Conservation (phyloP, 495 filamentous ascomycete species). For the Tuber aestivum region DNA sequence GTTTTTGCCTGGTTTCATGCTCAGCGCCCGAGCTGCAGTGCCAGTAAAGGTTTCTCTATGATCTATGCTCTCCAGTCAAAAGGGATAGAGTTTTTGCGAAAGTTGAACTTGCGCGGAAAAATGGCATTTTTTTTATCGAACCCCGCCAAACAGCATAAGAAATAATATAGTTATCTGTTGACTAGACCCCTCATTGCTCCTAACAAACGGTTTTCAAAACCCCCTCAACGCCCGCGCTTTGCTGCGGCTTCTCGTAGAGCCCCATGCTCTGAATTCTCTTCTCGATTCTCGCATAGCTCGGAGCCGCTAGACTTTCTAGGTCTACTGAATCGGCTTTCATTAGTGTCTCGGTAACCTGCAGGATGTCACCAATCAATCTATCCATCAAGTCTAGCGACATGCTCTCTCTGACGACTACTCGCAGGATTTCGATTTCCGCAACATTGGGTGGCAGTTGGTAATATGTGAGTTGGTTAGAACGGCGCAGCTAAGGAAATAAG, state of each 20-base stretch:
- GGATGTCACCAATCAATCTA: conserved; percentile 45
- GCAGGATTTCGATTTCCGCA: conserved; percentile 60
- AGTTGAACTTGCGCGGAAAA: background rate
- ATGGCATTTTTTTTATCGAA: background rate
- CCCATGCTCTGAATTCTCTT: conserved; percentile 28
- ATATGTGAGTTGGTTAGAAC: conserved; percentile 44
- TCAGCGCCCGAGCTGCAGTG: background rate
- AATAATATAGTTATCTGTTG: conserved; percentile 43
- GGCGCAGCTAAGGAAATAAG: background rate
- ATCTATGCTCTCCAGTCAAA: background rate
- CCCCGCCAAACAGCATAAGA: background rate
- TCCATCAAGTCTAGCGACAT: conserved; percentile 67
- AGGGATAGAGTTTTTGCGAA: background rate
- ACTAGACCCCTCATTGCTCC: conserved; percentile 14
- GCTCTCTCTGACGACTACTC: conserved; percentile 63
- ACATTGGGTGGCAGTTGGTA: conserved; percentile 63
- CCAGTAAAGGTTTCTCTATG: background rate
- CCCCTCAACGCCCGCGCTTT: background rate
- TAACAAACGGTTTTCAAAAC: conserved; percentile 46
- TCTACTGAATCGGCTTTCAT: conserved; percentile 50
- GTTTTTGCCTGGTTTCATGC: background rate
- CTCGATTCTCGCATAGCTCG: conserved; percentile 42
- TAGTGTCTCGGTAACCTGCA: conserved; percentile 32
- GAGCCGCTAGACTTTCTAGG: conserved; percentile 44
- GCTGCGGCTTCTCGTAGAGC: conserved; percentile 13